phyloP scores from a whole-genome alignment of 83 land plant species.

The Isoetes engelmannii region DNA sequence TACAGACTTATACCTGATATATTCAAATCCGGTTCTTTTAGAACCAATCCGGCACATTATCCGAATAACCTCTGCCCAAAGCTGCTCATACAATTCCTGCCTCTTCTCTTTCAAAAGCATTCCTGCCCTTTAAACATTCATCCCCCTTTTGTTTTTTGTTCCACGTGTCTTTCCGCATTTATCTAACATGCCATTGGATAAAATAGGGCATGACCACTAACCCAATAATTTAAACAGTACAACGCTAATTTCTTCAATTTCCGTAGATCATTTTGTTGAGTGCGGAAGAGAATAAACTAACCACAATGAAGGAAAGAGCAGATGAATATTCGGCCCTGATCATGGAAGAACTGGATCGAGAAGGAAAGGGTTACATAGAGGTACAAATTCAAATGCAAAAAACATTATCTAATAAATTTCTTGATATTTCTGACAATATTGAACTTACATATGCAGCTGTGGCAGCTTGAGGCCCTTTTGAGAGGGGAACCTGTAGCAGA shows the following conservation, averaged over 20 bases:
- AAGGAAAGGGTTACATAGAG: not conserved
- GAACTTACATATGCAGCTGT: not conserved
- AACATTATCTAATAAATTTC: not conserved
- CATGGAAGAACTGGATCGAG: slow-evolving; percentile 9
- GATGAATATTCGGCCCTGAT: slow-evolving; percentile 8
- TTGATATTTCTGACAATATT: not conserved
- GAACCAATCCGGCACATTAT: too few relatives aligned
- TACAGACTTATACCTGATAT: too few relatives aligned
- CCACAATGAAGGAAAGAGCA: not conserved
- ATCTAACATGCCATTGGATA: not conserved
- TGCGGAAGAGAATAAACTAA: slow-evolving; percentile 1
- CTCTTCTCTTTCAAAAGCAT: too few relatives aligned
- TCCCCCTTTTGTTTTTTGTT: too few relatives aligned
- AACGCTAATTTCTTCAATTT: not conserved
- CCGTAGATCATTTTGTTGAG: not conserved
- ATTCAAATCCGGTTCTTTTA: too few relatives aligned
- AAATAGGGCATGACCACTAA: not conserved
- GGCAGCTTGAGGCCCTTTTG: slow-evolving; percentile 2
- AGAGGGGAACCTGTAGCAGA: not conserved
- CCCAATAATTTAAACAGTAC: not conserved
- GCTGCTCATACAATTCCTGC: too few relatives aligned
- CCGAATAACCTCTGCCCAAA: too few relatives aligned
- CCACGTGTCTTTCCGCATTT: not conserved
- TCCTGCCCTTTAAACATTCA: too few relatives aligned
- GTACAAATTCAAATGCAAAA: not conserved